Evolutionary conservation across 2,329 filamentous ascomycete genomes (phyloP).

Genomic region (Beauveria caledonica): DNA sequence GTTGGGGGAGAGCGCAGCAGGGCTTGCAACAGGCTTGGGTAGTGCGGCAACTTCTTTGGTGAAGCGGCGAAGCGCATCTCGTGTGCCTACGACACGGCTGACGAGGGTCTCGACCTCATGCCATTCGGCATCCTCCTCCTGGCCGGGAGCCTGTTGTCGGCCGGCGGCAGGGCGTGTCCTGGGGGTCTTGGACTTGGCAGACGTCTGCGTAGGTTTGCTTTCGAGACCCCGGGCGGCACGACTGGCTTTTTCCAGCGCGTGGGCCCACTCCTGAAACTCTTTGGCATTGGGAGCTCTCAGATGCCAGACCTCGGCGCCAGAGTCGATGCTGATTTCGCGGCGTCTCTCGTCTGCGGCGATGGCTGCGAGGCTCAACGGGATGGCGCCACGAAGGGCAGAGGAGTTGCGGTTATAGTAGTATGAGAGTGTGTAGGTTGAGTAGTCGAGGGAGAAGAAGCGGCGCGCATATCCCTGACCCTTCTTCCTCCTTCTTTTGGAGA

Average conservation of each 20-base stretch:
- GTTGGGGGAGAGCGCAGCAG: conserved; percentile 33
- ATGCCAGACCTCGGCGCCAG: conserved; percentile 95
- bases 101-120: conserved; percentile 76
- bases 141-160: conserved; percentile 23
- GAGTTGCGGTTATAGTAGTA: conserved; percentile 96
- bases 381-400: conserved; percentile 82
- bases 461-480: conserved; percentile 88
- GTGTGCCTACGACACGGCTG: conserved; percentile 74
- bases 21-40: conserved; percentile 20
- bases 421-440: conserved; percentile 84
- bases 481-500: conserved; percentile 88
- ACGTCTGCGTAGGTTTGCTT: conserved; percentile 26
- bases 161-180: conserved; percentile 14
- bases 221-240: conserved; percentile 48
- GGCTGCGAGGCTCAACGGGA: conserved; percentile 83
- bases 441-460: conserved; percentile 93
- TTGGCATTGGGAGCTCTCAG: conserved; percentile 71
- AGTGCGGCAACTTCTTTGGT: conserved; percentile 71
- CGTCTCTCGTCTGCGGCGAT: conserved; percentile 83
- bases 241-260: conserved; percentile 75
- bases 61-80: conserved; percentile 79
- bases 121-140: conserved; percentile 75
- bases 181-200: conserved; percentile 12
- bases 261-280: conserved; percentile 83
- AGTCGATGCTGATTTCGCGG: conserved; percentile 92